Percentiles rank a stretch among this genome's conserved stretches.
Evolutionary conservation across 345 rosid species (phyloP).

Genomic region (Draba incana): DNA sequence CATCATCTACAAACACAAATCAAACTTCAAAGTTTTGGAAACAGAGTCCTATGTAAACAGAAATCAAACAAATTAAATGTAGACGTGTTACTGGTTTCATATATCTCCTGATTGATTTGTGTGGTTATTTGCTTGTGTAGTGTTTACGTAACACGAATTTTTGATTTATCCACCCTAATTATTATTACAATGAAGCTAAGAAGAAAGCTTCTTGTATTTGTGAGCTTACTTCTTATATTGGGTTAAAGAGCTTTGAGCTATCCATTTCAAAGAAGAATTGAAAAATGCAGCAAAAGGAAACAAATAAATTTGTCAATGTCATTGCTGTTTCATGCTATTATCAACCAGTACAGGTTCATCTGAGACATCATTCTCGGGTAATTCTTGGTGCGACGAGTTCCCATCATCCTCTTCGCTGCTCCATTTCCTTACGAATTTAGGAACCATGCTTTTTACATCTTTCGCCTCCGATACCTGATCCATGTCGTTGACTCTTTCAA

Average conservation of each 20-base stretch:
- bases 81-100: neutral
- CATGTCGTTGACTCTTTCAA: conserved; percentile 66
- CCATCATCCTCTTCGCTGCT: conserved; percentile 68
- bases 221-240: conserved; percentile 24
- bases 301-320: conserved; percentile 7
- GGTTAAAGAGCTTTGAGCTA: conserved; percentile 22
- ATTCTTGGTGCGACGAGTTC: conserved; percentile 42
- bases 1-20: too few relatives aligned
- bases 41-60: neutral
- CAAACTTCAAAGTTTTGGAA: neutral
- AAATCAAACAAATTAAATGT: neutral
- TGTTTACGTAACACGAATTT: conserved; percentile 1
- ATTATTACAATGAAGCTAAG: conserved; percentile 27
- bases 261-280: conserved; percentile 32
- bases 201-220: conserved; percentile 29
- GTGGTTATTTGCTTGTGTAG: neutral
- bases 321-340: conserved; percentile 47
- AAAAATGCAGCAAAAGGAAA: conserved; percentile 12
- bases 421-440: conserved; percentile 80
- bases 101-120: conserved; percentile 6
- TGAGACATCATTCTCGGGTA: conserved; percentile 46
- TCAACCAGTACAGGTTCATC: conserved; percentile 57
- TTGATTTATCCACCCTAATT: conserved; percentile 7
- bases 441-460: conserved; percentile 70
- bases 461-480: conserved; percentile 57